A percentile compares a stretch with the other conserved stretches of the same genome.
phyloP scores from a whole-genome alignment of 2,329 filamentous ascomycete species.

The Fusarium equiseti region DNA sequence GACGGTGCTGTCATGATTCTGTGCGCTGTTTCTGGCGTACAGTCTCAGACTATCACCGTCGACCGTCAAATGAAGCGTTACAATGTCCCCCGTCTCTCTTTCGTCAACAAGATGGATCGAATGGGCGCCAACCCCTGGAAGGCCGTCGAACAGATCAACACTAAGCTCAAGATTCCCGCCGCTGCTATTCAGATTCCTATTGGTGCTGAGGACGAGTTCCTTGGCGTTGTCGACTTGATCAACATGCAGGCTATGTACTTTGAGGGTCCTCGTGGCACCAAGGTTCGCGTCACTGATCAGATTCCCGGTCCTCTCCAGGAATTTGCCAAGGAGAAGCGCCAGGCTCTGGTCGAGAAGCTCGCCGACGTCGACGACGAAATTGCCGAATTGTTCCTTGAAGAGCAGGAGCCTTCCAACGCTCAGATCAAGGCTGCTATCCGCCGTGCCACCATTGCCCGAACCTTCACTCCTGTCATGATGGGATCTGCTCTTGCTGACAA shows the following conservation, averaged over 20 bases:
- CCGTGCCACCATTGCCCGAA: slow-evolving; percentile 85
- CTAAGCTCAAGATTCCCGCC: slow-evolving; percentile 91
- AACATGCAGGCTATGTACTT: slow-evolving; percentile 95
- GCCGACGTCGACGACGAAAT: slow-evolving; percentile 99
- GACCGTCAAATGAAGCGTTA: slow-evolving; percentile 99
- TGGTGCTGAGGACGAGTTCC: slow-evolving; percentile 89
- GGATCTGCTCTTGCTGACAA: slow-evolving; percentile 95
- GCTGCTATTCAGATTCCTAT: slow-evolving; percentile 96
- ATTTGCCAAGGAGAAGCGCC: slow-evolving; percentile 84
- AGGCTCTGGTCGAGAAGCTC: slow-evolving; percentile 90
- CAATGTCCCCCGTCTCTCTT: slow-evolving; percentile 93
- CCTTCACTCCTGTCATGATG: slow-evolving; percentile 97
- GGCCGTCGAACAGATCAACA: slow-evolving; percentile 96
- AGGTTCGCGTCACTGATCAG: slow-evolving; percentile 79
- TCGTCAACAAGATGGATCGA: slow-evolving; percentile 99
- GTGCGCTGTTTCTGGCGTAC: slow-evolving; percentile 95
- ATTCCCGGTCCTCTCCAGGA: slow-evolving; percentile 83
- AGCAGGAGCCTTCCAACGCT: slow-evolving; percentile 79
- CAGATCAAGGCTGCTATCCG: slow-evolving; percentile 96
- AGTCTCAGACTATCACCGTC: slow-evolving; percentile 97
- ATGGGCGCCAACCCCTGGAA: slow-evolving; percentile 99
- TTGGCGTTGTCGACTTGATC: slow-evolving; percentile 92
- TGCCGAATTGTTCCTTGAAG: slow-evolving; percentile 92
- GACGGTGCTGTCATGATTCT: slow-evolving; percentile 99
- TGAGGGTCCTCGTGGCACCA: slow-evolving; percentile 84